These are phyloP conservation scores for Helminthosporium solani DNA, from an alignment of 2,329 filamentous ascomycete genomes.

Conservation along the genomic window DNA sequence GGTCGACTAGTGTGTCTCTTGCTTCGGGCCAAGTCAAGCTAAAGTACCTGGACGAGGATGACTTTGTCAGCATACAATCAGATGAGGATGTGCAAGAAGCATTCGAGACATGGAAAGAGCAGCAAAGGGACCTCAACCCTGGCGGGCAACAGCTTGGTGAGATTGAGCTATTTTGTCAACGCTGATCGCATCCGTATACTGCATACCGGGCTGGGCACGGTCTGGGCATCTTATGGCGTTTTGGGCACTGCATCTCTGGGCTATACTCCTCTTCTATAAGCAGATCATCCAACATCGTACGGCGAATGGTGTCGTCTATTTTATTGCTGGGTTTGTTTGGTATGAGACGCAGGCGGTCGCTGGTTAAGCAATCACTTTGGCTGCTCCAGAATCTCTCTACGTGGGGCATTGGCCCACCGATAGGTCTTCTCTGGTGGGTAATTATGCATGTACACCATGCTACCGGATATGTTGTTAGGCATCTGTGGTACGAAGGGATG, in stretches of 20 bases:
- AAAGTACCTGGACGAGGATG: conserved; percentile 88
- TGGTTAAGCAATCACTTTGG: not conserved
- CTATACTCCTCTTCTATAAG: conserved; percentile 14
- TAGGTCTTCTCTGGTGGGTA: not conserved
- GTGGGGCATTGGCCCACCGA: not conserved
- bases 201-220: conserved; percentile 6
- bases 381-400: not conserved
- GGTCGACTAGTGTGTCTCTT: conserved; percentile 82
- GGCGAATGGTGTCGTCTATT: conserved; percentile 16
- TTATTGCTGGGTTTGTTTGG: not conserved
- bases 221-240: conserved; percentile 17
- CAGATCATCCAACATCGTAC: conserved; percentile 17
- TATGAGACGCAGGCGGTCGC: not conserved
- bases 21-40: conserved; percentile 79
- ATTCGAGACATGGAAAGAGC: conserved; percentile 90
- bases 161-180: conserved; percentile 63
- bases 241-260: conserved; percentile 10
- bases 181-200: conserved; percentile 18
- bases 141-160: conserved; percentile 75
- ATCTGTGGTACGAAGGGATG: conserved; percentile 2
- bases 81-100: conserved; percentile 97
- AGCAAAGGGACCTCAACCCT: conserved; percentile 60
- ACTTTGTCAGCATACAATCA: conserved; percentile 89
- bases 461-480: not conserved
- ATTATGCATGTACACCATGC: not conserved